A percentile compares a stretch with the other conserved stretches of the same genome.
Conservation (phyloP, 805 yeast genomes). For the Nakazawaea anatomiae region DNA sequence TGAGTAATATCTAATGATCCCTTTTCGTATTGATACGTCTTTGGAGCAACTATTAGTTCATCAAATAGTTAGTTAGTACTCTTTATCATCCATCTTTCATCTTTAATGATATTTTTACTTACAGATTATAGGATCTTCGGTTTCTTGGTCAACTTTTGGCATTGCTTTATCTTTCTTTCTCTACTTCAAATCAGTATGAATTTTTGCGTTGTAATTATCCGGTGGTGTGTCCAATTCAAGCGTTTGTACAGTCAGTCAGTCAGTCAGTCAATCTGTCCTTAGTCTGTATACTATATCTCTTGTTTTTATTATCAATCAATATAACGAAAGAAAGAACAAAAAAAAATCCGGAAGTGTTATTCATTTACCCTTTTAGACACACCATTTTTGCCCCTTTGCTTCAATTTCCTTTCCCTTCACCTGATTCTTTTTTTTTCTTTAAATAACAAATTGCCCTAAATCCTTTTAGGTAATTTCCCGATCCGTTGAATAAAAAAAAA, state of each 20-base stretch:
- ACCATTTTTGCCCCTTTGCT: no score
- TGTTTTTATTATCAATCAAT: no score
- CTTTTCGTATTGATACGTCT: slow-evolving; percentile 82
- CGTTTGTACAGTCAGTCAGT: no score
- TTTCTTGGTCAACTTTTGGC: slow-evolving; percentile 3
- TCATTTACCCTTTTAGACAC: no score
- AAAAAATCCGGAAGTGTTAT: no score
- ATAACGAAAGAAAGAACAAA: no score
- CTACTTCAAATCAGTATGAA: not conserved
- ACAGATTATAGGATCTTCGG: slow-evolving; percentile 24
- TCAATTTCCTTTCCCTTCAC: no score
- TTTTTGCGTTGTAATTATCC: not conserved
- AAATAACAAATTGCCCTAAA: not conserved
- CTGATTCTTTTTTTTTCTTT: no score
- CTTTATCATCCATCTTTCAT: not conserved
- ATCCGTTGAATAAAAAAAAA: no score
- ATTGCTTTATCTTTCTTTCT: not conserved
- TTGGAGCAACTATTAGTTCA: slow-evolving; percentile 59
- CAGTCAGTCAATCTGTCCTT: no score
- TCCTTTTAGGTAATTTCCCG: not conserved
- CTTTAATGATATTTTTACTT: slow-evolving; percentile 8
- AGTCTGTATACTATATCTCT: no score
- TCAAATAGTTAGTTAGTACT: not conserved
- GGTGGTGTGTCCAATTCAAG: not conserved
- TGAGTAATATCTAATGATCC: slow-evolving; percentile 50